Conservation (phyloP, 2,329 filamentous ascomycete genomes). For the Beauveria bassiana region DNA sequence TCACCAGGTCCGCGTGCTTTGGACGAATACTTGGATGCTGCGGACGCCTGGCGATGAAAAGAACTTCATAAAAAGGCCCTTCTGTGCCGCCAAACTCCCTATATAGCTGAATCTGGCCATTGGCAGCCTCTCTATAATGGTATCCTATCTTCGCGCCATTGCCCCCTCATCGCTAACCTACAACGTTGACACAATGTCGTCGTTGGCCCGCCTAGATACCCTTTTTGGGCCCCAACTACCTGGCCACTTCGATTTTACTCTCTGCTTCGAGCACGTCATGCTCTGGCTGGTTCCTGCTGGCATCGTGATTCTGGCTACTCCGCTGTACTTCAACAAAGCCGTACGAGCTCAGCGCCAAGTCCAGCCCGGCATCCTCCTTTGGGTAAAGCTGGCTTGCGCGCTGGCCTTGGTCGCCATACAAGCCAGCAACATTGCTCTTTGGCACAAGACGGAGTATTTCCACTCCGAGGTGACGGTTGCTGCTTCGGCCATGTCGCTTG, state of each 20-base stretch:
- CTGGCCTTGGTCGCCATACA: not conserved
- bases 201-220: constrained; percentile 21
- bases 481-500: not conserved
- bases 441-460: not conserved
- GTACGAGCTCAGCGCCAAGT: not conserved
- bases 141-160: too few species aligned
- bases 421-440: not conserved
- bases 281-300: not conserved
- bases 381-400: not conserved
- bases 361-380: not conserved
- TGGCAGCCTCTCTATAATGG: too few species aligned
- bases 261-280: not conserved
- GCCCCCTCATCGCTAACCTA: too few species aligned
- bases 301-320: constrained; percentile 10
- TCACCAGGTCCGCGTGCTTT: too few species aligned
- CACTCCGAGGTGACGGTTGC: not conserved
- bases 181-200: constrained; percentile 16
- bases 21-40: too few species aligned
- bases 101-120: too few species aligned
- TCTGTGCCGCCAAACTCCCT: too few species aligned
- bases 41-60: too few species aligned
- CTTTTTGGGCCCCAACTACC: constrained; percentile 3
- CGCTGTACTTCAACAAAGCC: not conserved
- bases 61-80: too few species aligned
- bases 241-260: constrained; percentile 3